A percentile compares a stretch with the other conserved stretches of the same genome.
Evolutionary conservation across 306 rosid species (phyloP).

Genomic region (Inga leiocalycina): DNA sequence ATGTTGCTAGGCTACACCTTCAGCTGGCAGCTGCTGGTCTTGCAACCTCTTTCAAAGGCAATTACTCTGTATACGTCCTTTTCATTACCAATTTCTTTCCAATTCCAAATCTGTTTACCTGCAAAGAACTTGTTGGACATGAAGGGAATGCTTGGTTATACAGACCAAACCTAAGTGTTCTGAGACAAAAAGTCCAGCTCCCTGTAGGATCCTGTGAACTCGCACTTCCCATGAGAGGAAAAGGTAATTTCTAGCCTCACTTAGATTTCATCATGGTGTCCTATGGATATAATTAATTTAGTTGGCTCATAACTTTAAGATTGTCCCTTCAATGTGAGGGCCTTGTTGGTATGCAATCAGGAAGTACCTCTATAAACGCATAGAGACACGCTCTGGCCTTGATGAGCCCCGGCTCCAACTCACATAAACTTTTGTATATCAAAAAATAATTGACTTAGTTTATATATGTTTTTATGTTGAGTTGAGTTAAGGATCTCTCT

Average conservation of each 20-base stretch:
- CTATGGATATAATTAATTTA: no score
- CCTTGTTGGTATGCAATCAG: no score
- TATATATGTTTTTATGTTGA: background rate
- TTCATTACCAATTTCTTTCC: slow-evolving; percentile 74
- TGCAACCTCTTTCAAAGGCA: slow-evolving; percentile 80
- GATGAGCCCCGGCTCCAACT: no score
- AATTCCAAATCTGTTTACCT: slow-evolving; percentile 73
- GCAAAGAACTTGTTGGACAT: slow-evolving; percentile 64
- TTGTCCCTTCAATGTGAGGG: accelerated
- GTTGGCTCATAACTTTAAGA: no score
- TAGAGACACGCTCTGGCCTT: accelerated
- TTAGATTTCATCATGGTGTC: no score
- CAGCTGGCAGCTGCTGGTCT: slow-evolving; percentile 88
- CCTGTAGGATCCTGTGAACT: slow-evolving; percentile 96
- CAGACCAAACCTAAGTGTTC: slow-evolving; percentile 64
- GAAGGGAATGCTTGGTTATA: slow-evolving; percentile 82
- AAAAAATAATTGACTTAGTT: background rate
- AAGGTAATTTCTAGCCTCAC: slow-evolving; percentile 55
- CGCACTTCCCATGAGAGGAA: slow-evolving; percentile 78
- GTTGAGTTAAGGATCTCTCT: background rate
- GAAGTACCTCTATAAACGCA: no score
- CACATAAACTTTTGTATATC: no score
- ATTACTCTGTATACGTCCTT: slow-evolving; percentile 67
- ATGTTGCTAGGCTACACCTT: slow-evolving; percentile 83
- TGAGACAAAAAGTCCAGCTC: slow-evolving; percentile 70